Evolutionary conservation across 768 basidiomycete species (phyloP).

Genomic region (Termitomyces sp.): DNA sequence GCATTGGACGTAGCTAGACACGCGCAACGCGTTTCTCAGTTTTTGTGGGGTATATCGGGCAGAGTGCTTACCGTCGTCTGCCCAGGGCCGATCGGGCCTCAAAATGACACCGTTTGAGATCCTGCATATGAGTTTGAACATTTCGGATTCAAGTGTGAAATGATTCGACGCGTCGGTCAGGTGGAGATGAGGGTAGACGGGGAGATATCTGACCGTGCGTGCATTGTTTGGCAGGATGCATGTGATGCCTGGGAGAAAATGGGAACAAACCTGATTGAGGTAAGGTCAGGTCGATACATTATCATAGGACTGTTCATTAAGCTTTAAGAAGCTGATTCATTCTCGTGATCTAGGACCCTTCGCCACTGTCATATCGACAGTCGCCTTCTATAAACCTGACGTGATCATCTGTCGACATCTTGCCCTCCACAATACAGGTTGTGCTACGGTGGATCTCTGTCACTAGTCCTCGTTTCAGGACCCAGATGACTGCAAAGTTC

Average conservation of each 20-base stretch:
- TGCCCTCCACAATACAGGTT: not conserved
- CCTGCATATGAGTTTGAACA: constrained; percentile 71
- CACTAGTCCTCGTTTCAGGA: not conserved
- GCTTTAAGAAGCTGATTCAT: not conserved
- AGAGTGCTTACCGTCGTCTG: constrained; percentile 60
- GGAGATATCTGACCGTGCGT: not conserved
- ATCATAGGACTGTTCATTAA: not conserved
- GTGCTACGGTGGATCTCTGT: not conserved
- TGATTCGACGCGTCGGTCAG: not conserved
- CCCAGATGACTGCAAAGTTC: not conserved
- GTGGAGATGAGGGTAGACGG: not conserved
- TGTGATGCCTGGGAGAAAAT: not conserved
- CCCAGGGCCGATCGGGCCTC: constrained; percentile 71
- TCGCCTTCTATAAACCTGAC: not conserved
- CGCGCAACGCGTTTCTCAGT: constrained; percentile 20
- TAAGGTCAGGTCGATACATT: not conserved
- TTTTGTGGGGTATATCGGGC: constrained; percentile 4
- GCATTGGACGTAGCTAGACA: constrained; percentile 67
- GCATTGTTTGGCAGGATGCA: not conserved
- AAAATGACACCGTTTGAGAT: constrained; percentile 67
- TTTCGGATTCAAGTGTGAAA: constrained; percentile 15
- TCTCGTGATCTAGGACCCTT: not conserved
- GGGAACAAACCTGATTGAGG: not conserved
- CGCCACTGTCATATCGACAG: not conserved
- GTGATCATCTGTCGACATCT: not conserved